Conservation (phyloP, 495 filamentous ascomycete genomes). For the Entonaema liquescens region DNA sequence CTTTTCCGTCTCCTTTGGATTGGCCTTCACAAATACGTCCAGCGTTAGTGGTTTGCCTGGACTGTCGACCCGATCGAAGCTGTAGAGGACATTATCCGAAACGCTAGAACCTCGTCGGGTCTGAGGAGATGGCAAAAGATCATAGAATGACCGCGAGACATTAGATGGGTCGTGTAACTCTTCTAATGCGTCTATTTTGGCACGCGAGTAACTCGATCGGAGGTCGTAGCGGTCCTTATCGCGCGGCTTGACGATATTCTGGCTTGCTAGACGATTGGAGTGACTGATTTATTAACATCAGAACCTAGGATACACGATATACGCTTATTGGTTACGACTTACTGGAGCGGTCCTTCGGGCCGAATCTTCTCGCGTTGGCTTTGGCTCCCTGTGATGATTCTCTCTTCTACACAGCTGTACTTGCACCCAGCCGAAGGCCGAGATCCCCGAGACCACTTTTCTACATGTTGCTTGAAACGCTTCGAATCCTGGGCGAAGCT, state of each 20-base stretch:
- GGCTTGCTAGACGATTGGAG: slow-evolving; percentile 36
- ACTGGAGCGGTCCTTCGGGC: slow-evolving; percentile 35
- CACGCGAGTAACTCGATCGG: slow-evolving; percentile 26
- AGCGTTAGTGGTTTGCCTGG: slow-evolving; percentile 51
- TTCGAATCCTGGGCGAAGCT: slow-evolving; percentile 53
- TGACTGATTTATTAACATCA: slow-evolving; percentile 22
- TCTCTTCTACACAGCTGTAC: slow-evolving; percentile 15
- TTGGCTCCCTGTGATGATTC: slow-evolving; percentile 27
- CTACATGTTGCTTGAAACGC: slow-evolving; percentile 52
- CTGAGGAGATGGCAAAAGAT: slow-evolving; percentile 37
- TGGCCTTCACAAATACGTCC: slow-evolving; percentile 55
- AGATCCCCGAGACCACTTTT: slow-evolving; percentile 54
- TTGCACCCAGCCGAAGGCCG: slow-evolving; percentile 42
- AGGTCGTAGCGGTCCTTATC: slow-evolving; percentile 26
- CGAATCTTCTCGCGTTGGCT: slow-evolving; percentile 47
- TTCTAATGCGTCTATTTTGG: slow-evolving; percentile 43
- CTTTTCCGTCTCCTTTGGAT: slow-evolving; percentile 52
- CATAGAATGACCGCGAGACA: slow-evolving; percentile 42
- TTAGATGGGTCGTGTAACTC: slow-evolving; percentile 49
- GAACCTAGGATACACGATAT: slow-evolving; percentile 13
- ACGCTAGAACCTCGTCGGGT: slow-evolving; percentile 38
- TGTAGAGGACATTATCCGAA: slow-evolving; percentile 54
- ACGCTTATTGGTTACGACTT: slow-evolving; percentile 29
- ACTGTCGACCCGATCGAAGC: slow-evolving; percentile 53
- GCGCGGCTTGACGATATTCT: slow-evolving; percentile 52